A percentile compares a stretch with the other conserved stretches of the same genome.
Conservation (phyloP, 768 basidiomycete genomes). For the Amyloporia xantha region DNA sequence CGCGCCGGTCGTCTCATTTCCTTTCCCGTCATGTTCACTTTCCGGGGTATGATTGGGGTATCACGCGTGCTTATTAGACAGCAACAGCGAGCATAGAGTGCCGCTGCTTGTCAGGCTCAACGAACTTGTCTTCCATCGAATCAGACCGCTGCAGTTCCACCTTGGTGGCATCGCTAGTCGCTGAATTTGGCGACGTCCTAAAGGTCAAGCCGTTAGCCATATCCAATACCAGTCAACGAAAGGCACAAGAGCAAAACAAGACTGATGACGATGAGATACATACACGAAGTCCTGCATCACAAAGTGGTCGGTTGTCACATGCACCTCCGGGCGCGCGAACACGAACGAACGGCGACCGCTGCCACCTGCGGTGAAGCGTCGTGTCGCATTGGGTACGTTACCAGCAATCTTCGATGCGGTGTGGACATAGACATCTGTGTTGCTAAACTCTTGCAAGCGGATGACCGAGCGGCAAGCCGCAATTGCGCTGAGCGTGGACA, state of each 20-base stretch:
- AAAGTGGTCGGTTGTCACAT: slow-evolving; percentile 54
- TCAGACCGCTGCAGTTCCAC: not conserved
- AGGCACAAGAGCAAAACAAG: not conserved
- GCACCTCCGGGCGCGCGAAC: slow-evolving; percentile 37
- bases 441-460: slow-evolving; percentile 49
- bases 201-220: not conserved
- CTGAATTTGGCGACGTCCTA: not conserved
- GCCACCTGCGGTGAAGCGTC: slow-evolving; percentile 8
- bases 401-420: slow-evolving; percentile 8
- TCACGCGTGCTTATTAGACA: not conserved
- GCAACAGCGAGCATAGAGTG: not conserved
- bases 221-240: not conserved
- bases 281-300: slow-evolving; percentile 47
- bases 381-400: not conserved
- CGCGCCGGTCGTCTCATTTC: no score
- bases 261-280: slow-evolving; percentile 6
- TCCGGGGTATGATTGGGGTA: no score
- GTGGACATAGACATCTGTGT: slow-evolving; percentile 25
- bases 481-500: slow-evolving; percentile 30
- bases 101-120: not conserved
- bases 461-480: slow-evolving; percentile 67
- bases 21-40: no score
- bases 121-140: not conserved
- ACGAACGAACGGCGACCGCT: not conserved
- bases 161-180: not conserved